These are phyloP conservation scores for Globisporangium abappressorium DNA, from an alignment of 352 stramenopile genomes.

Conservation along the genomic window DNA sequence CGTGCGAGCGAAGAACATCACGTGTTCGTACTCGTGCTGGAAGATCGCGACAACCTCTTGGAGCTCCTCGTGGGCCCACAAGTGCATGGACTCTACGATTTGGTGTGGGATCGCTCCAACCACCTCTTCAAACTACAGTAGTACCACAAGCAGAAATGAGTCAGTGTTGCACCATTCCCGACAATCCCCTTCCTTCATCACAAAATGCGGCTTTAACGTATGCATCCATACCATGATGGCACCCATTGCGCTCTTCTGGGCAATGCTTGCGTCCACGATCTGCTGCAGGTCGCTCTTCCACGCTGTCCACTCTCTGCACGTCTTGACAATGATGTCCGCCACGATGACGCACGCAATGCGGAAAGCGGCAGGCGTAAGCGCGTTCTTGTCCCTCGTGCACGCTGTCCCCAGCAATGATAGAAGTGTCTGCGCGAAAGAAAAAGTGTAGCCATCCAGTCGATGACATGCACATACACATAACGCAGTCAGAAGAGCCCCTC, in stretches of 20 bases:
- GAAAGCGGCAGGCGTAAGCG: constrained; percentile 26
- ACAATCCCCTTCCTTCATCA: neutral
- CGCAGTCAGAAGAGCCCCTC: neutral
- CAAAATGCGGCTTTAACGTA: neutral
- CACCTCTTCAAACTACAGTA: constrained; percentile 40
- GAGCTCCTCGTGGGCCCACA: constrained; percentile 27
- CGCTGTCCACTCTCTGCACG: constrained; percentile 29
- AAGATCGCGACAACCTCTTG: constrained; percentile 30
- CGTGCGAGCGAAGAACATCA: constrained; percentile 39
- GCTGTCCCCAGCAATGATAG: constrained; percentile 37
- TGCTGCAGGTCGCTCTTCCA: constrained; percentile 52
- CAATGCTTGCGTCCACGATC: constrained; percentile 38
- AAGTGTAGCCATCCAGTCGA: constrained; percentile 12
- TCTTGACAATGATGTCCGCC: constrained; percentile 50
- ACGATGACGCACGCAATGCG: constrained; percentile 49
- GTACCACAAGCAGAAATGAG: neutral
- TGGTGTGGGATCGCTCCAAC: constrained; percentile 48
- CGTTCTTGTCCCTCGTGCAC: constrained; percentile 21
- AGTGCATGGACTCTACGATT: constrained; percentile 26
- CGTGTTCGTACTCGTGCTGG: constrained; percentile 34
- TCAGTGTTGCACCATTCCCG: neutral
- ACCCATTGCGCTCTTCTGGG: constrained; percentile 28
- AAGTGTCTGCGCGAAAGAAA: constrained; percentile 28
- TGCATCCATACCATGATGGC: constrained; percentile 30
- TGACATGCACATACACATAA: constrained; percentile 11